These are phyloP conservation scores for Obba rivulosa DNA, from an alignment of 768 basidiomycete species.

Conservation along the genomic window DNA sequence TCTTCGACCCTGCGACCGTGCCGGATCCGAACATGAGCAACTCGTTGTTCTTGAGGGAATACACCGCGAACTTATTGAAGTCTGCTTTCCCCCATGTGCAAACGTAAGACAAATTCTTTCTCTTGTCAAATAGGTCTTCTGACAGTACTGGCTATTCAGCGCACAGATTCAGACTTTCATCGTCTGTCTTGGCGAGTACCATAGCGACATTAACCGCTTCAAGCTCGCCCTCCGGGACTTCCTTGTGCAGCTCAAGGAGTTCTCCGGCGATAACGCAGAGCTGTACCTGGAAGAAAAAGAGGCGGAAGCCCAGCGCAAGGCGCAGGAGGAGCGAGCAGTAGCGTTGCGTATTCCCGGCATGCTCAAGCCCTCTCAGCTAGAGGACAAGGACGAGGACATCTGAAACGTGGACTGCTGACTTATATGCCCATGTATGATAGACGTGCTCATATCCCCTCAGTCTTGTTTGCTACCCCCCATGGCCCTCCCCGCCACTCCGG, in stretches of 20 bases:
- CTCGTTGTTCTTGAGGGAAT: constrained; percentile 73
- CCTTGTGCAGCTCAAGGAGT: constrained; percentile 96
- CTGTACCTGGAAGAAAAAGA: constrained; percentile 94
- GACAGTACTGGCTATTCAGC: constrained; percentile 34
- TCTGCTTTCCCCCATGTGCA: constrained; percentile 92
- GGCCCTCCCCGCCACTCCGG: constrained; percentile 4
- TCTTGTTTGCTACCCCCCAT: neutral
- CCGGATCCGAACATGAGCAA: constrained; percentile 73
- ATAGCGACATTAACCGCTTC: constrained; percentile 84
- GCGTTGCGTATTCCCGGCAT: constrained; percentile 96
- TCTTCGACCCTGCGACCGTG: constrained; percentile 76
- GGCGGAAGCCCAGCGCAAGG: constrained; percentile 70
- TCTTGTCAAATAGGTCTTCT: constrained; percentile 9
- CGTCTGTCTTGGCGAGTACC: constrained; percentile 59
- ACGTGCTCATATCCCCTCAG: constrained; percentile 3
- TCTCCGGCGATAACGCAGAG: constrained; percentile 91
- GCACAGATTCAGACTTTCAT: constrained; percentile 71
- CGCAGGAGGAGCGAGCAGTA: constrained; percentile 78
- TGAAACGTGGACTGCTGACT: constrained; percentile 28
- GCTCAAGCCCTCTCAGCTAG: constrained; percentile 92
- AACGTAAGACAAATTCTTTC: constrained; percentile 44
- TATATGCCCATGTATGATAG: constrained; percentile 19
- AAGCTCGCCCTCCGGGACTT: constrained; percentile 94
- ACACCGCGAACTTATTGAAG: constrained; percentile 80
- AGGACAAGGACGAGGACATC: constrained; percentile 90